phyloP scores from a whole-genome alignment of 1,284 basidiomycete genomes.

The Sporisorium graminicola region DNA sequence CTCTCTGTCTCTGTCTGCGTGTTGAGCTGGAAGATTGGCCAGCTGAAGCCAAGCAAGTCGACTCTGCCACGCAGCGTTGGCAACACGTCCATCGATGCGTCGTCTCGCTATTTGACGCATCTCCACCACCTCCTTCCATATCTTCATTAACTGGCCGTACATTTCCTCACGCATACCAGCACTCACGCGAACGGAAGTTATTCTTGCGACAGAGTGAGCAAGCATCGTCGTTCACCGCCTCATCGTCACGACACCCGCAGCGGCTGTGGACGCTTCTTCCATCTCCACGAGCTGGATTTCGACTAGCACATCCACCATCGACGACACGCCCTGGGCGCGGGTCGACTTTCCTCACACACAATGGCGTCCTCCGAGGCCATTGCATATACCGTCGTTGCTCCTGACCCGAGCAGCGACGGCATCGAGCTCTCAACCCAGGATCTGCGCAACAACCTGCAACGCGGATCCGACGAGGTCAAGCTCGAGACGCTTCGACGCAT shows the following conservation, averaged over 20 bases:
- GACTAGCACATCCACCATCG: constrained; percentile 1
- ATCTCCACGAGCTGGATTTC: background rate
- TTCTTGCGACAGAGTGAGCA: background rate
- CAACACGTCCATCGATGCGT: background rate
- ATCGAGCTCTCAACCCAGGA: constrained; percentile 73
- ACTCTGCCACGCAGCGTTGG: constrained; percentile 15
- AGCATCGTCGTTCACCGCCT: background rate
- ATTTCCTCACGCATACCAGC: background rate
- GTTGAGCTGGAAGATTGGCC: constrained; percentile 43
- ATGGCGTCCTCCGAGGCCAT: constrained; percentile 53
- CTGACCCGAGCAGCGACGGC: constrained; percentile 52
- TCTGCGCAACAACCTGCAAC: constrained; percentile 87
- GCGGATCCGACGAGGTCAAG: constrained; percentile 97
- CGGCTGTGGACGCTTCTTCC: constrained; percentile 3
- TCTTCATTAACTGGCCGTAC: background rate
- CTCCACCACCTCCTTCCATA: background rate
- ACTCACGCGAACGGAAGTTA: background rate
- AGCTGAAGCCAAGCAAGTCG: background rate
- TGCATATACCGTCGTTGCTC: constrained; percentile 56
- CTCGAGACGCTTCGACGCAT: constrained; percentile 96
- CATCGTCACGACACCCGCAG: background rate
- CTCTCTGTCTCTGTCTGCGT: background rate
- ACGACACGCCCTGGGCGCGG: background rate
- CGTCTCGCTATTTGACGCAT: background rate
- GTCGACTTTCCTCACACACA: background rate